phyloP scores from a whole-genome alignment of 2,329 filamentous ascomycete species.

The Penicillium capsulatum region DNA sequence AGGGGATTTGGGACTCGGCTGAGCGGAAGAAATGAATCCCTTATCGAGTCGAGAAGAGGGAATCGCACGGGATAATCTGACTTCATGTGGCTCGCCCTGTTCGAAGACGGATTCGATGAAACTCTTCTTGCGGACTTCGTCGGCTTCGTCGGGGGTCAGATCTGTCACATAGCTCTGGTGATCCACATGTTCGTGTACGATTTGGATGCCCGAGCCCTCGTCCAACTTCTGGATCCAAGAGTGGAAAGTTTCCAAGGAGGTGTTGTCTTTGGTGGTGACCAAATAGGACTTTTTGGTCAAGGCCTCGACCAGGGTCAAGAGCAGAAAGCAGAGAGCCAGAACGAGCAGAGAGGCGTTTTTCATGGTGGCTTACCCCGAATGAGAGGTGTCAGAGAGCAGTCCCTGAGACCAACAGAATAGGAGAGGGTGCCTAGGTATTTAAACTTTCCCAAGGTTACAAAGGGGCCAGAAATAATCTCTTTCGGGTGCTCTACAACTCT shows the following conservation, averaged over 20 bases:
- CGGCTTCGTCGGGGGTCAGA: background rate
- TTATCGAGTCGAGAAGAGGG: background rate
- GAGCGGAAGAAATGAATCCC: background rate
- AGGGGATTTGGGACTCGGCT: background rate
- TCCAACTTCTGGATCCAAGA: background rate
- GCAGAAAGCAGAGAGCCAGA: background rate
- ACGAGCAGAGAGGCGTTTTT: background rate
- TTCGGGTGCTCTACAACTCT: too few species aligned
- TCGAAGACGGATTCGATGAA: background rate
- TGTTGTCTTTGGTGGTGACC: background rate
- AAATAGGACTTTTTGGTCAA: background rate
- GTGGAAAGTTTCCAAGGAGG: background rate
- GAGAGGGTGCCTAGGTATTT: too few species aligned
- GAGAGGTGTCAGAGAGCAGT: too few species aligned
- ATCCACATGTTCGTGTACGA: background rate
- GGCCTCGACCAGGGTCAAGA: background rate
- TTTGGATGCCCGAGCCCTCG: background rate
- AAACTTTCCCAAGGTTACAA: too few species aligned
- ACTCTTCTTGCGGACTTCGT: background rate
- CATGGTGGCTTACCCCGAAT: too few species aligned
- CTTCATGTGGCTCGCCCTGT: background rate
- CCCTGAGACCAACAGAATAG: too few species aligned
- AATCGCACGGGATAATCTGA: background rate
- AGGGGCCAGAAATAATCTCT: too few species aligned
- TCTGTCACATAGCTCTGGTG: background rate